Evolutionary conservation across 306 rosid genomes (phyloP).

Genomic region (Pachyrhizus erosus): DNA sequence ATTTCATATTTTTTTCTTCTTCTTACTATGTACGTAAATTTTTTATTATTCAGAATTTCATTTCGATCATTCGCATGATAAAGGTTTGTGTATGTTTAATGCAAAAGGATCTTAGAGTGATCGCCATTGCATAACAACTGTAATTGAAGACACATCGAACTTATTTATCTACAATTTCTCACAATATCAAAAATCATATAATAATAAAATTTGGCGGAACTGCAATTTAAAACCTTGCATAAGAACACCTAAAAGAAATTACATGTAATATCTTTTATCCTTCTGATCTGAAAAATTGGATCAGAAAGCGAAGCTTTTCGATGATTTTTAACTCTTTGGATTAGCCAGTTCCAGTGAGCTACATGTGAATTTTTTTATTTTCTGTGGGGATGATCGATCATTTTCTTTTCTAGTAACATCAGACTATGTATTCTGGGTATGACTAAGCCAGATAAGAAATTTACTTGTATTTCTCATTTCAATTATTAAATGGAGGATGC

Average conservation of each 20-base stretch:
- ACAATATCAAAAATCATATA: too few species aligned
- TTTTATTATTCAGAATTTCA: neutral
- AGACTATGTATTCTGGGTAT: neutral
- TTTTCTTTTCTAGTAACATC: neutral
- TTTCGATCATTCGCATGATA: neutral
- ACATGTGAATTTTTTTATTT: neutral
- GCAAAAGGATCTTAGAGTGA: neutral
- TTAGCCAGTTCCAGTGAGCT: neutral
- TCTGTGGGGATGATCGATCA: neutral
- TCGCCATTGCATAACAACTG: too few species aligned
- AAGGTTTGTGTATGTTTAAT: neutral
- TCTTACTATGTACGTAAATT: neutral
- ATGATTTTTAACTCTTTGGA: neutral
- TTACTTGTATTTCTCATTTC: neutral
- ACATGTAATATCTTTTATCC: neutral
- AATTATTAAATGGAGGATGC: neutral
- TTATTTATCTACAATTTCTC: neutral
- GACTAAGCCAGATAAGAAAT: neutral
- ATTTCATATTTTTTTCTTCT: neutral
- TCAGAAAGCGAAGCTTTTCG: neutral
- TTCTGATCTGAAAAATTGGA: slow-evolving; percentile 18
- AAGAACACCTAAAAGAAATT: too few species aligned
- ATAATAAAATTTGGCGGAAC: too few species aligned
- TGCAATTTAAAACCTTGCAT: too few species aligned
- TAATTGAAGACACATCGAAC: neutral